Evolutionary conservation across 2,329 filamentous ascomycete species (phyloP), one percentile per base, ranked within the genome.

Genomic region (Plenodomus tracheiphilus): DNA sequence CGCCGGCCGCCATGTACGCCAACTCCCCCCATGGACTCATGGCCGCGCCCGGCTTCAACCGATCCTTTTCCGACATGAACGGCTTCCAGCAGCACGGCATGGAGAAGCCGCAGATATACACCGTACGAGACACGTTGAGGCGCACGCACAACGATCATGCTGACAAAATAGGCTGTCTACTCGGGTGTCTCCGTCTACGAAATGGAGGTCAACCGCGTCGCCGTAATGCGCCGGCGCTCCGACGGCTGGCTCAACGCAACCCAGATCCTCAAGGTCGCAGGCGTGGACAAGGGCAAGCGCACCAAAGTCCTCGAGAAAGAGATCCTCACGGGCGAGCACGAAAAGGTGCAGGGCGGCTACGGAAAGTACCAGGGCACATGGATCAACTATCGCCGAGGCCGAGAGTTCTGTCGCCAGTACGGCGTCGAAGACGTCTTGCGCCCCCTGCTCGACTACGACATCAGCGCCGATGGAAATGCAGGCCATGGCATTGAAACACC

Each of bases 341-440:
- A 99, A 73, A 99, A 99, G 74, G 93, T 99, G 2, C 94, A 99
- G 71, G 94, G 94, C 28, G 94, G 94, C 4, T 99, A 99, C 67
- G 94, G 94, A 58, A 97, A 97, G 77, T 99, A 99, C 67, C 94
- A 99, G 77, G 94, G 94, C 46, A 99, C 94, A 2, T 99, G 94
- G 94, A 96, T 99, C 67, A 90, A 88, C 66, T 97, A 96, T 67
- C 88, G 93, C 41, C 85, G 93, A 53, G 94, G 93, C 1, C 82
- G 95, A 39, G 91, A 97, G 67, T 93, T 99, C 62, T 97, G 94
- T 73, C 85, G 88, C 36, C 82, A 85, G 66, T 86, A 86, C 63
- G 82, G 83, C 48, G 89, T 94, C 25, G 88, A 93, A 70, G 89
- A 93, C 56, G 64, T 90, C 4, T 75, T 94, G 40, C 81, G 84